Percentiles rank a stretch among this genome's conserved stretches.
phyloP scores from a whole-genome alignment of 805 yeast genomes.

The Ogataea ganodermae region DNA sequence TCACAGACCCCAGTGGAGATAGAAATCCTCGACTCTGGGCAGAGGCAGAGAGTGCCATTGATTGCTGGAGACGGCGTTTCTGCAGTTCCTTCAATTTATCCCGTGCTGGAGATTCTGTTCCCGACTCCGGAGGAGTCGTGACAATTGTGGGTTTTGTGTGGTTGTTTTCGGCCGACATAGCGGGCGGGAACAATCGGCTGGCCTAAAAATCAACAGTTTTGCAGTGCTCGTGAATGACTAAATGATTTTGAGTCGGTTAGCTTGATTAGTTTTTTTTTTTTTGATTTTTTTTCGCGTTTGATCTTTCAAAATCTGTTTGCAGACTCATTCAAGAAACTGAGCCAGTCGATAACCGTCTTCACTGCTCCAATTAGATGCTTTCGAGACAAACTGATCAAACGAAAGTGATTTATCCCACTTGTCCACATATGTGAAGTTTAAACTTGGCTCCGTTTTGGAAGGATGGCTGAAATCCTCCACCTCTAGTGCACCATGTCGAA shows the following conservation, averaged over 20 bases:
- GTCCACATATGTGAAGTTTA: slow-evolving; percentile 17
- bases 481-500: slow-evolving; percentile 9
- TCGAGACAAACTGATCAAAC: background rate
- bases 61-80: slow-evolving; percentile 12
- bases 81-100: slow-evolving; percentile 13
- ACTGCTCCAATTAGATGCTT: background rate
- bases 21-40: slow-evolving; percentile 13
- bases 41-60: slow-evolving; percentile 6
- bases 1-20: slow-evolving; percentile 17
- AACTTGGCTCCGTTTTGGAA: slow-evolving; percentile 16
- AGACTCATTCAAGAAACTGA: background rate
- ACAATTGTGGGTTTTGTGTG: slow-evolving; percentile 3
- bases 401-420: background rate
- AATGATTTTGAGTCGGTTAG: too few species aligned
- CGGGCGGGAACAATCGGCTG: background rate
- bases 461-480: slow-evolving; percentile 36
- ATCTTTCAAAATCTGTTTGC: slow-evolving; percentile 4
- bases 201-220: too few species aligned
- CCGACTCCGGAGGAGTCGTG: slow-evolving; percentile 6
- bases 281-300: slow-evolving; percentile 4
- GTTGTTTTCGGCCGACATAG: background rate
- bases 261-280: background rate
- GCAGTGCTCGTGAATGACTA: too few species aligned
- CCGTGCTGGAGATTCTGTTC: slow-evolving; percentile 4
- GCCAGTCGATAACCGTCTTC: background rate